Percentiles rank a stretch among this genome's conserved stretches.
phyloP scores from a whole-genome alignment of 2,329 filamentous ascomycete species.

The Pseudogymnoascus sp. region DNA sequence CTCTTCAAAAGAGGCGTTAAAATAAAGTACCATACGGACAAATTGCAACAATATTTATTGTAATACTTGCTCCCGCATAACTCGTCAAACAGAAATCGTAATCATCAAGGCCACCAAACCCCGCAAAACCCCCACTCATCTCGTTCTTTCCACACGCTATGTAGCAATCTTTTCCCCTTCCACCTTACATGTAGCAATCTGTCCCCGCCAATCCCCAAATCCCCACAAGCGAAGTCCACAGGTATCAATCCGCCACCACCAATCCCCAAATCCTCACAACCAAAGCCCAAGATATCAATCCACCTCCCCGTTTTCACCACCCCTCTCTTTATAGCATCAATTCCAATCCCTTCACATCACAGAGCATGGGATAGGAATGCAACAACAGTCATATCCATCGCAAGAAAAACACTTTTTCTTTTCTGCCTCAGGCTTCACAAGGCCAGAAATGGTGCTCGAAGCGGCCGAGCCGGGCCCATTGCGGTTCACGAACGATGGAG shows the following conservation, averaged over 20 bases:
- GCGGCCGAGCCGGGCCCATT: constrained; percentile 42
- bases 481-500: constrained; percentile 29
- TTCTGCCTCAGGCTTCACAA: constrained; percentile 41
- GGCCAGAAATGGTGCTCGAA: constrained; percentile 40
- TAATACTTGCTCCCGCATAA: not conserved
- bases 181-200: not conserved
- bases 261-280: not conserved
- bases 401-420: constrained; percentile 44
- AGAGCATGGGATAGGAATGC: constrained; percentile 43
- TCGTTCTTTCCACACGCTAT: not conserved
- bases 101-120: not conserved
- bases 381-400: constrained; percentile 45
- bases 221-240: not conserved
- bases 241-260: not conserved
- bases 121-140: not conserved
- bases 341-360: constrained; percentile 35
- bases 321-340: not conserved
- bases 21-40: not conserved
- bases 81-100: not conserved
- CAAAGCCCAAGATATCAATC: not conserved
- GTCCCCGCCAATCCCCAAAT: not conserved
- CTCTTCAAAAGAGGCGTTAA: not conserved
- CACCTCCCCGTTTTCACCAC: not conserved
- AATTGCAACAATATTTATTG: not conserved
- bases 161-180: not conserved